Conservation (phyloP, 164 flowering plant species). For the Tetrastigma voinierianum region DNA sequence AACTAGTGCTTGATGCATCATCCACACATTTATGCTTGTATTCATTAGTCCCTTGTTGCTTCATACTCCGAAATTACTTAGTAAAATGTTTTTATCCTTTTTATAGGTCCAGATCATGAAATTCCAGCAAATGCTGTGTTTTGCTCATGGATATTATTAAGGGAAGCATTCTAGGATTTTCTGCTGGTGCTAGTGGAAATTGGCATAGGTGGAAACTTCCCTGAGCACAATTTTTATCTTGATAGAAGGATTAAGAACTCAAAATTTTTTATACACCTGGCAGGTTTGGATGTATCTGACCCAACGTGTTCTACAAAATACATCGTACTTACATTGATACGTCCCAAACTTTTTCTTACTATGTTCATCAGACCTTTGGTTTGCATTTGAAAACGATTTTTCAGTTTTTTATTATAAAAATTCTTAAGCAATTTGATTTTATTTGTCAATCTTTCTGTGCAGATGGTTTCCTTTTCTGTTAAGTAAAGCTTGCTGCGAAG, state of each 20-base stretch:
- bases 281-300: too few species aligned
- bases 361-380: background rate
- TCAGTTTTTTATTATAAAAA: background rate
- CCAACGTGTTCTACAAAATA: too few species aligned
- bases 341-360: background rate
- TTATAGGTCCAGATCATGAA: constrained; percentile 82
- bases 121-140: constrained; percentile 89
- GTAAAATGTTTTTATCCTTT: constrained; percentile 2
- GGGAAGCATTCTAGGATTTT: constrained; percentile 90
- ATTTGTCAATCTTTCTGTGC: constrained; percentile 19
- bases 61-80: background rate
- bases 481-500: constrained; percentile 90
- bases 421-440: constrained; percentile 9
- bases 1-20: constrained; percentile 1
- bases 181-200: constrained; percentile 89
- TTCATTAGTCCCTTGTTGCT: background rate
- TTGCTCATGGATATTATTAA: constrained; percentile 99
- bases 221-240: constrained; percentile 4
- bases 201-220: constrained; percentile 78
- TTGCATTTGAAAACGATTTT: too few species aligned
- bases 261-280: too few species aligned
- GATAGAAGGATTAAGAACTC: background rate
- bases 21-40: background rate
- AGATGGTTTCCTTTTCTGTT: constrained; percentile 93
- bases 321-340: background rate